These are phyloP conservation scores for Pleurotus sapidus DNA, from an alignment of 768 basidiomycete genomes.

Conservation along the genomic window DNA sequence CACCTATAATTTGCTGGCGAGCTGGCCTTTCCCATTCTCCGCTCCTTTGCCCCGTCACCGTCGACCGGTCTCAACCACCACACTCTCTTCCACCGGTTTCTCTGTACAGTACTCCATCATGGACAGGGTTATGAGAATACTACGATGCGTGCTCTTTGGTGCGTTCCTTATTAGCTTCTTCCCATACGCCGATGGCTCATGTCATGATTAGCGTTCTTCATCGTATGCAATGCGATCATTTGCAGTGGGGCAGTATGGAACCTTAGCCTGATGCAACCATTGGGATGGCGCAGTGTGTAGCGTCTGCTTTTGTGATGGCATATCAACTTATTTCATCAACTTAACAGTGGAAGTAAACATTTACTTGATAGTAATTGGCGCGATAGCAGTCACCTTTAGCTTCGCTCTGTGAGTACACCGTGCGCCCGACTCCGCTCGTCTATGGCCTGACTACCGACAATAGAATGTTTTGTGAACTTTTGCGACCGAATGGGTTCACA, in stretches of 20 bases:
- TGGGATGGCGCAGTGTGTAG: constrained; percentile 36
- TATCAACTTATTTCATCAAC: constrained; percentile 4
- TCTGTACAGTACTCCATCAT: constrained; percentile 23
- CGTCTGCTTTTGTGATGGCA: background rate
- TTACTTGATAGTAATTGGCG: constrained; percentile 60
- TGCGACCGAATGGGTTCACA: constrained; percentile 46
- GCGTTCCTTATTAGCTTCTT: constrained; percentile 13
- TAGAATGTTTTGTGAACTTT: constrained; percentile 58
- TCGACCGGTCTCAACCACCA: constrained; percentile 28
- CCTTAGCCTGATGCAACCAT: constrained; percentile 41
- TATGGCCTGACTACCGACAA: background rate
- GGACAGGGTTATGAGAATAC: constrained; percentile 42
- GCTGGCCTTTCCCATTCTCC: constrained; percentile 5
- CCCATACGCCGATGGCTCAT: constrained; percentile 5
- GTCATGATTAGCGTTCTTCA: constrained; percentile 45
- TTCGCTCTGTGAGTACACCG: constrained; percentile 51
- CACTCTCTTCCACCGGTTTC: constrained; percentile 21
- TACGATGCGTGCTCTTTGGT: constrained; percentile 66
- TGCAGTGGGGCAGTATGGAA: constrained; percentile 73
- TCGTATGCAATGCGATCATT: constrained; percentile 62
- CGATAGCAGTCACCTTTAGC: constrained; percentile 52
- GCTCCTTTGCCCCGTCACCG: constrained; percentile 19
- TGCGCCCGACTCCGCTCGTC: too few species aligned
- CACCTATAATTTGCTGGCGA: constrained; percentile 1
- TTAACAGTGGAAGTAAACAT: constrained; percentile 46